Percentiles rank a stretch among this genome's conserved stretches.
These are phyloP conservation scores for Pythium phragmiticola DNA, from an alignment of 352 stramenopile species.

Conservation along the genomic window DNA sequence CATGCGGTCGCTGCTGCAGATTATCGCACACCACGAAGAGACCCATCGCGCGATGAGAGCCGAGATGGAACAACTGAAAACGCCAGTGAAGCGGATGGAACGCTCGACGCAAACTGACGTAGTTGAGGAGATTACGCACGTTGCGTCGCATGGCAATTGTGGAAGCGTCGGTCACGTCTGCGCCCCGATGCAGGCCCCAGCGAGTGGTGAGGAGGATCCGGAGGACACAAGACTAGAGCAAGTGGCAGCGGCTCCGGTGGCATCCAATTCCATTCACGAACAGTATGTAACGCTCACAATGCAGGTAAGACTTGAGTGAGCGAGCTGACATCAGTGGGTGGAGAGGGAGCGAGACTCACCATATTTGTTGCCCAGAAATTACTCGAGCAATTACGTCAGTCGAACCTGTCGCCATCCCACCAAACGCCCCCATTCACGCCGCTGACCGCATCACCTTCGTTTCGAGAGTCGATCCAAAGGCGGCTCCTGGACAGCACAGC, in stretches of 20 bases:
- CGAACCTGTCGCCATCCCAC: background rate
- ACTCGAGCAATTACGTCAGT: conserved; percentile 34
- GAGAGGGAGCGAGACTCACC: background rate
- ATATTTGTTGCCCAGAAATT: conserved; percentile 24
- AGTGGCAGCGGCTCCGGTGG: background rate
- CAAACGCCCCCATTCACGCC: conserved; percentile 21
- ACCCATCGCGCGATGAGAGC: conserved; percentile 17
- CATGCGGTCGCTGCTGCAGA: conserved; percentile 46
- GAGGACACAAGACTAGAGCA: too few species aligned
- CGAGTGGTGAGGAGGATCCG: background rate
- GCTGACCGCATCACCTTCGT: background rate
- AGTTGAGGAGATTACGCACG: background rate
- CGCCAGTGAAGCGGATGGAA: background rate
- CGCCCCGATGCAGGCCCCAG: background rate
- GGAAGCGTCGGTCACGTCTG: background rate
- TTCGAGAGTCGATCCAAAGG: conserved; percentile 10
- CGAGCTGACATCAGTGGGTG: background rate
- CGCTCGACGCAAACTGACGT: background rate
- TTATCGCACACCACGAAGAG: conserved; percentile 46
- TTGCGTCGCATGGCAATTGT: background rate
- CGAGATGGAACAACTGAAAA: conserved; percentile 25
- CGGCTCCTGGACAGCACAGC: background rate
- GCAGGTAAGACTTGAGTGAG: conserved; percentile 5
- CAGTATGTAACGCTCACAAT: conserved; percentile 20
- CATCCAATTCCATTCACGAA: conserved; percentile 8